Base-by-base conservation (phyloP, 1,139 yeast species). In the Debaryomyces fabryi region DNA sequence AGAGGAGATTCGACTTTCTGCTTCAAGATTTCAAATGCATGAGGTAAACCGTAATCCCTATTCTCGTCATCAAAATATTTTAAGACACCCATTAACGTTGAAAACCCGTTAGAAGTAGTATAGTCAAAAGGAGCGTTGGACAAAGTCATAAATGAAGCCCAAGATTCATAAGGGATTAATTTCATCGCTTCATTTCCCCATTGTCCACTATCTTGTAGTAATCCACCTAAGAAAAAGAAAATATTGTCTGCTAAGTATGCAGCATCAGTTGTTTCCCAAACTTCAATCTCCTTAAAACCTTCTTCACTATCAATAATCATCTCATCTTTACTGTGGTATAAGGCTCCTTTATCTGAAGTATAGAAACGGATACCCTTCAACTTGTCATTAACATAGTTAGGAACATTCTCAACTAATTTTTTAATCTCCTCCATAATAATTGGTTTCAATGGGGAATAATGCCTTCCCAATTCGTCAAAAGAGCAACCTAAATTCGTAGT, bases 401-500 rank as follows among this genome's bases (percentile, higher is more conserved):
- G 46, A 8, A 63, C 54, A 12, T 68, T 68, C 23, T 74, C 66
- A 0, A 88, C 71, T 25, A 87, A 57, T 2, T 63, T 59, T 9
- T 76, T 68, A 30, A 86, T 71, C 47, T 83, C 81, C 5, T 72
- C 65, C 46, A 82, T 68, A 33, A 92, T 82, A 0, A 69, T 61
- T 0, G 87, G 85, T 47, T 88, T 83, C 50, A 91, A 72, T 1
- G 78, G 79, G 1, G 96, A 86, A 58, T 89, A 89, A 62, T 92
- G 97, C 58, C 97, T 79, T 6, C 90, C 85, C 45, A 92, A 70
- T 56, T 89, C 96, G 60, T 92, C 97, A 58, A 91, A 76, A 0
- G 88, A 78, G 33, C 81, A 72, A 0, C 96, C 97, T 25, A 89
- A 63, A 48, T 69, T 76, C 18, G 74, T 74, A 12, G 79, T 74